phyloP scores from a whole-genome alignment of 805 yeast species.

The Saturnispora sekii region DNA sequence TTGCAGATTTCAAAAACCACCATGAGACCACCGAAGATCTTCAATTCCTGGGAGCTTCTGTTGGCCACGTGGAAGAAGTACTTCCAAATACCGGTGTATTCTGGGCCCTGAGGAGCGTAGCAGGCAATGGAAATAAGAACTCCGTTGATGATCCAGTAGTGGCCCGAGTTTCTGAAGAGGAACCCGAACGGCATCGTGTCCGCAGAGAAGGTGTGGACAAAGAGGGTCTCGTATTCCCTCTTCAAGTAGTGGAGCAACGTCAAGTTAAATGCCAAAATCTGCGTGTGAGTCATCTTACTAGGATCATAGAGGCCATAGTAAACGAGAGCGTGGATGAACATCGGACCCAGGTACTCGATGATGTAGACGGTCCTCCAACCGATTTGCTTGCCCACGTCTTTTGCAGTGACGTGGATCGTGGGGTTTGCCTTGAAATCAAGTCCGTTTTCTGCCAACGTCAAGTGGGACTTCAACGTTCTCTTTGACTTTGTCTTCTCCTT shows the following conservation, averaged over 20 bases:
- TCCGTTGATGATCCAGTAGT: conserved; percentile 92
- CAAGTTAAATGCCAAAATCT: conserved; percentile 42
- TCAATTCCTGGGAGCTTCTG: conserved; percentile 25
- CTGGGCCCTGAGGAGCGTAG: conserved; percentile 23
- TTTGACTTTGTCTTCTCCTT: conserved; percentile 28
- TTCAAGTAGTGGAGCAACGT: conserved; percentile 71
- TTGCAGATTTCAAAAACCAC: conserved; percentile 62
- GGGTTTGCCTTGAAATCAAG: conserved; percentile 25
- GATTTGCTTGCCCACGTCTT: conserved; percentile 90
- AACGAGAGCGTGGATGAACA: conserved; percentile 64
- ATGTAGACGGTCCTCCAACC: conserved; percentile 87
- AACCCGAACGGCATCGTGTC: conserved; percentile 90
- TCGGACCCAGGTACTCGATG: conserved; percentile 85
- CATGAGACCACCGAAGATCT: conserved; percentile 36
- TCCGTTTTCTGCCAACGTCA: conserved; percentile 38
- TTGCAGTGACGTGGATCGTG: conserved; percentile 45
- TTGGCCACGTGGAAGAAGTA: conserved; percentile 38
- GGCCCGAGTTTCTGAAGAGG: conserved; percentile 79
- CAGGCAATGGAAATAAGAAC: conserved; percentile 28
- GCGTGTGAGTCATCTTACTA: conserved; percentile 38
- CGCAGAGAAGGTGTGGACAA: conserved; percentile 75
- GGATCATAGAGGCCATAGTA: conserved; percentile 37
- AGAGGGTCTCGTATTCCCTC: conserved; percentile 80
- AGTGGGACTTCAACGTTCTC: conserved; percentile 35
- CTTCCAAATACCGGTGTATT: conserved; percentile 17